These are phyloP conservation scores for Mycosphaerella sp. DNA, from an alignment of 2,329 filamentous ascomycete genomes.

Conservation along the genomic window DNA sequence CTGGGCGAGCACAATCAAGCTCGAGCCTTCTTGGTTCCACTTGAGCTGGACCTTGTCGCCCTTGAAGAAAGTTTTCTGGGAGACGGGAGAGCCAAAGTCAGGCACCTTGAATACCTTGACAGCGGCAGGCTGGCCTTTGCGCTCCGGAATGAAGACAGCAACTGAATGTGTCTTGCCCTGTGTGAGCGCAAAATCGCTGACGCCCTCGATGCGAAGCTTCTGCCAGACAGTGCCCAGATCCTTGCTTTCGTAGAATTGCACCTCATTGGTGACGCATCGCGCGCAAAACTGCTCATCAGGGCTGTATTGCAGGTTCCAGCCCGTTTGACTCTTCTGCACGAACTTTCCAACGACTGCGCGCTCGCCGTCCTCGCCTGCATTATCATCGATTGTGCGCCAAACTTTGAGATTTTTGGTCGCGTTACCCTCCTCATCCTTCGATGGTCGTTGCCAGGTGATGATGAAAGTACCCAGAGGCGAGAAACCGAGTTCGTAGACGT, in stretches of 20 bases:
- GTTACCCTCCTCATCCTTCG: conserved; percentile 89
- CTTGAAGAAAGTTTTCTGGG: conserved; percentile 99
- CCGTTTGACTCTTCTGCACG: conserved; percentile 90
- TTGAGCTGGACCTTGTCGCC: conserved; percentile 98
- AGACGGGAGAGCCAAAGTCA: conserved; percentile 73
- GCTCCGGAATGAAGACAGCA: conserved; percentile 90
- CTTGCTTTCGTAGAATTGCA: conserved; percentile 90
- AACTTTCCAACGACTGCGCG: conserved; percentile 72
- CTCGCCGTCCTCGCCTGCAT: conserved; percentile 56
- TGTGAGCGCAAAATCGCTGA: conserved; percentile 80
- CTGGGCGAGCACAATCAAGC: conserved; percentile 87
- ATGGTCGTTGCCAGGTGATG: conserved; percentile 92
- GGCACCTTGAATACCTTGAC: conserved; percentile 95
- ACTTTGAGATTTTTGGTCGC: conserved; percentile 96
- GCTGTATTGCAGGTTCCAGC: conserved; percentile 97
- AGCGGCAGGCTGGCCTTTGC: conserved; percentile 84
- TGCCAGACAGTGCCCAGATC: conserved; percentile 88
- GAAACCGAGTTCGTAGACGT: conserved; percentile 92
- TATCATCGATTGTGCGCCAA: conserved; percentile 75
- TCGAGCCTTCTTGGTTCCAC: conserved; percentile 91
- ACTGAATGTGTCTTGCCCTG: conserved; percentile 86
- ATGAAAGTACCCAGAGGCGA: conserved; percentile 87
- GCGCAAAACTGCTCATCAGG: conserved; percentile 90
- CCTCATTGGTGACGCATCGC: conserved; percentile 90
- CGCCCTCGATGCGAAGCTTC: conserved; percentile 87